Base-by-base conservation (phyloP, 129 eudicot genomes). In the Tagetes erecta region DNA sequence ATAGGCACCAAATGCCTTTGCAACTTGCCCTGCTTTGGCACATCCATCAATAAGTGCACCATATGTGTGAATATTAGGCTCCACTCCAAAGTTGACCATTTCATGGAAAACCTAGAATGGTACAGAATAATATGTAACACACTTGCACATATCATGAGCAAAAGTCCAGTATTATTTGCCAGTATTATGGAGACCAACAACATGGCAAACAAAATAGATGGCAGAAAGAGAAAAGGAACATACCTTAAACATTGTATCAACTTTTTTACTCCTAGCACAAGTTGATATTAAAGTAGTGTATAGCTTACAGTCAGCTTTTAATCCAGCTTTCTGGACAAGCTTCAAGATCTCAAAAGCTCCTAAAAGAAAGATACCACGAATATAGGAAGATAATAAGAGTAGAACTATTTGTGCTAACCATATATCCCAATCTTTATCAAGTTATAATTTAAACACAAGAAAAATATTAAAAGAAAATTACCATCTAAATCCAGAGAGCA, bases 21-120 rank as follows among this genome's bases (percentile, higher is more conserved):
- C 99, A 60, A 95, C 88, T 84, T 91, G 97, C 66, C 99, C 97
- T 69, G 96, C 96, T 85, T 87, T 95, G 62, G 96, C 99, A 81
- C 99, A 95, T 73, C 99, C 99, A 68, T 91, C 99, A 73, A 95
- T 95, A 79, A 95, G 99, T 73, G 97, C 97, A 79, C 99, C 96
- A 79, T 91, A 95, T 59, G 99, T 95, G 83, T 91, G 91, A 78
- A 87, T 80, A 81, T 84, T 95, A 60, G 99, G 99, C 74, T 88
- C 97, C 70, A 88, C 83, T 74, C 89, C 99, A 67, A 78, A 60
- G 78, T 87, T 95, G 35, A 95, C 94, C 99, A 95, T 95, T 83
- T 95, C 97, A 84, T 95, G 97, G 68, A 95, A 95, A 70, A 95
- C 99, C 99, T 95, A 68, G 75, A 85, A 77, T 45, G 59, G n/a